Evolutionary conservation across 768 basidiomycete genomes (phyloP), one percentile per base, ranked within the genome.

Genomic region (Rhizopogon roseolus): DNA sequence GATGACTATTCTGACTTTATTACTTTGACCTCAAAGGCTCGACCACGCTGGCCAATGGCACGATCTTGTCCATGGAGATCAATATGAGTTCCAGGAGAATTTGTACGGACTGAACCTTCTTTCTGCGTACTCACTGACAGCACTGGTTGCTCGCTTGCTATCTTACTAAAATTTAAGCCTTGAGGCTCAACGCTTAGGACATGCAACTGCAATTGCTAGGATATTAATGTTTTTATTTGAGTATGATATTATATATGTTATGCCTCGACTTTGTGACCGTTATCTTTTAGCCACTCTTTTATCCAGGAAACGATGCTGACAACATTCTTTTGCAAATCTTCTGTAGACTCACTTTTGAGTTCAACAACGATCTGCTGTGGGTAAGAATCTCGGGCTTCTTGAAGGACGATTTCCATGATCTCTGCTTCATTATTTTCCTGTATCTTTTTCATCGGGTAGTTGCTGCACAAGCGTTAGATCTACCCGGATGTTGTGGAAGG

Each of bases 351-450:
- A 66, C 90, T 93, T 55, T 78, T 71, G 25, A 98, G 75, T 63
- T 91, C 91, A 16, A 98, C 86, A 25, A 98, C 81, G 57, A 96
- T 89, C 67, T 90, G 86, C n/a, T 78, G 64, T 0, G 86, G 80
- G 68, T 98, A 99, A 0, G 93, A 90, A 38, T 84, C 83, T 41
- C 84, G 78, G 4, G 96, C 95, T 68, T 99, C 97, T 32, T 91
- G 87, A 10, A 89, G 73, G 37, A 97, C 85, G 49, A 94, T 84
- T 64, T 90, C 78, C 94, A 98, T 97, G 64, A 99, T 98, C 73
- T 99, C 97, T 11, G 95, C 94, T 64, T 95, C 89, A 69, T 98
- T 95, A 69, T 99, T 99, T 71, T 99, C 97, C 66, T 95, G 90
- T 5, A 99, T 92, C 72, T 99, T 99, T 67, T 91, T 91, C 46